Percentiles rank a stretch among this genome's conserved stretches.
Conservation (phyloP, 2,329 filamentous ascomycete genomes). For the Ambrosiella beaveri region DNA sequence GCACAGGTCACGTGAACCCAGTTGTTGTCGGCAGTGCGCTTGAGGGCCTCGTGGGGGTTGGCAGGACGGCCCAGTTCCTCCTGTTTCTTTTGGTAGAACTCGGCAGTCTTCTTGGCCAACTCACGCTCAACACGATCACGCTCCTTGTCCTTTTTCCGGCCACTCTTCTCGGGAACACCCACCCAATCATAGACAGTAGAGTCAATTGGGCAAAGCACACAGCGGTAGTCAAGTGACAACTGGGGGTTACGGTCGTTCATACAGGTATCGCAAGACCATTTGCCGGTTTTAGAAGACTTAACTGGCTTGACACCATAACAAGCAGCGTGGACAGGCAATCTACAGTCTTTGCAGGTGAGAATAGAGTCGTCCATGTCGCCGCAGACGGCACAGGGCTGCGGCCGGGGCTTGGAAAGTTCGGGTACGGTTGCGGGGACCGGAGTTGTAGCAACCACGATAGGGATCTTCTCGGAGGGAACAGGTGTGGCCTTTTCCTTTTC, state of each 20-base stretch:
- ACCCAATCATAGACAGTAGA: constrained; percentile 69
- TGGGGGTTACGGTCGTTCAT: constrained; percentile 82
- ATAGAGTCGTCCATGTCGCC: constrained; percentile 57
- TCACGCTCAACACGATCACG: constrained; percentile 77
- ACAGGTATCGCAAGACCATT: constrained; percentile 95
- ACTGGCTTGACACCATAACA: constrained; percentile 77
- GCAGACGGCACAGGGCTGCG: constrained; percentile 75
- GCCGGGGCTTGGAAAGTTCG: constrained; percentile 51
- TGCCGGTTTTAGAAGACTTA: constrained; percentile 30
- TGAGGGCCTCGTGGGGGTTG: constrained; percentile 76
- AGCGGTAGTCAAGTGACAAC: constrained; percentile 89
- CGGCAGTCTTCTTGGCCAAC: constrained; percentile 57
- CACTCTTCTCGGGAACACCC: constrained; percentile 44
- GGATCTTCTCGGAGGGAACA: constrained; percentile 29
- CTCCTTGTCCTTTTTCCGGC: constrained; percentile 72
- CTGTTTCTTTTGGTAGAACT: constrained; percentile 71
- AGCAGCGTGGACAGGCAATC: constrained; percentile 73
- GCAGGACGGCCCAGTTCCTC: constrained; percentile 67
- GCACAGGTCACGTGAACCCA: constrained; percentile 96
- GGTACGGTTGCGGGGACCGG: background rate
- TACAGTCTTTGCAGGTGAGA: constrained; percentile 70
- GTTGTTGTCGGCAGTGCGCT: constrained; percentile 89
- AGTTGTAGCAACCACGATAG: constrained; percentile 18
- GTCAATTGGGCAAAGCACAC: constrained; percentile 75
- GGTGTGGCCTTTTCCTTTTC: constrained; percentile 7